Evolutionary conservation across 108 stramenopile genomes (phyloP), one percentile per base, ranked within the genome.

Genomic region (Cyclotella baltica): DNA sequence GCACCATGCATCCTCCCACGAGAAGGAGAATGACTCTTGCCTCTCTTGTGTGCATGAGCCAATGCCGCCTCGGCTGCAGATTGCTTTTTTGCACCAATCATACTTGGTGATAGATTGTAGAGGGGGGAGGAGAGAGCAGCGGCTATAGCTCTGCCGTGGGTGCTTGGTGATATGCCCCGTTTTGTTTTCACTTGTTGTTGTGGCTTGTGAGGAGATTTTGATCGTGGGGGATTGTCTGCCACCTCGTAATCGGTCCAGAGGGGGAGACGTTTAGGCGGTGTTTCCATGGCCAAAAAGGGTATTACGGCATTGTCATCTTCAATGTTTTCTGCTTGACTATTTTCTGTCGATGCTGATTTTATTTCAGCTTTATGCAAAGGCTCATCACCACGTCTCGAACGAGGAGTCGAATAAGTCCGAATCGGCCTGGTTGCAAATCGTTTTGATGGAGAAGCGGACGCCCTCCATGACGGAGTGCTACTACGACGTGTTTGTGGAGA

Each of bases 121-220:
- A 11, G 15, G 59, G 59, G 33, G n/a, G 59, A 34, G 13, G n/a
- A 5, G 31, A 61, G 33, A 11, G 59, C 31, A 2, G 47, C 20
- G 6, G 34, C 72, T 34, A 73, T 73, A 8, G 72, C 46, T 23
- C 30, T 29, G 8, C 72, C 61, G 33, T 62, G 61, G 0, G 72
- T 51, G 47, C 20, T 61, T 47, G 72, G 72, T 10, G 72, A 63
- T 28, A 73, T 62, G 40, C 15, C 37, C 20, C 46, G 16, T 15
- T 11, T 34, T 61, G 30, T 1, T 34, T 61, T 1, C 1, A 34
- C 3, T 58, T 58, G 57, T 11, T 11, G 19, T 11, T 11, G n/a
- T 52, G 4, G n/a, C 25, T 61, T 30, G 13, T 31, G 31, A 10
- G 33, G 13, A 11, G 31, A 11, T 61, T 34, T 61, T n/a, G 20